These are phyloP conservation scores for Nasturtium officinale DNA, from an alignment of 345 rosid species.

Conservation along the genomic window DNA sequence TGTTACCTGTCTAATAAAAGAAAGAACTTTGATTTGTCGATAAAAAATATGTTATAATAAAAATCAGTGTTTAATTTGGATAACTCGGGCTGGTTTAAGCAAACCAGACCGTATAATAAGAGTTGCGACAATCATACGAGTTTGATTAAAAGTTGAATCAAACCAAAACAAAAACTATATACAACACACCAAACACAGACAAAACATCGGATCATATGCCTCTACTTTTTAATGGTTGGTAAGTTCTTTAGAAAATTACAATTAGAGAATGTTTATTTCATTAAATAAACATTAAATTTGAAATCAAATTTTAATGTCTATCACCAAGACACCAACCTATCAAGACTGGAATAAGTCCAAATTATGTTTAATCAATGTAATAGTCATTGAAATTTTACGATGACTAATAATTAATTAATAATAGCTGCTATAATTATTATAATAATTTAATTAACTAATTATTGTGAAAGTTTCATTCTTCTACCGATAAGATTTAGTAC, in stretches of 20 bases:
- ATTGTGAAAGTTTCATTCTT: conserved; percentile 1
- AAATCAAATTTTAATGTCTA: background rate
- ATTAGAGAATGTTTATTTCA: conserved; percentile 8
- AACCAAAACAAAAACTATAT: background rate
- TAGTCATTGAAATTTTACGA: background rate
- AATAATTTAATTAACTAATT: background rate
- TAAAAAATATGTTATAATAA: background rate
- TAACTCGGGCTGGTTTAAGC: background rate
- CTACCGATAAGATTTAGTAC: conserved; percentile 17
- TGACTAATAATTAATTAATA: background rate
- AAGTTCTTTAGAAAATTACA: background rate
- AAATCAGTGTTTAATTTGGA: background rate
- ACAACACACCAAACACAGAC: conserved; percentile 6
- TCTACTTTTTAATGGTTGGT: conserved; percentile 14
- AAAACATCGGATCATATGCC: background rate
- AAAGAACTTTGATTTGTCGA: background rate
- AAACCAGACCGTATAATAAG: background rate
- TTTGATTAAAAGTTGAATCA: conserved; percentile 14
- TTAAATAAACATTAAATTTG: background rate
- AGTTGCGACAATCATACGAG: no score
- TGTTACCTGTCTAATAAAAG: background rate
- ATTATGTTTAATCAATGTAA: conserved; percentile 10
- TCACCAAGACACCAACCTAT: conserved; percentile 30
- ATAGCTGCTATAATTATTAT: background rate
- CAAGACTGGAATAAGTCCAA: conserved; percentile 29